These are phyloP conservation scores for Xerocomellus dryophilus DNA, from an alignment of 768 basidiomycete species.

Conservation along the genomic window DNA sequence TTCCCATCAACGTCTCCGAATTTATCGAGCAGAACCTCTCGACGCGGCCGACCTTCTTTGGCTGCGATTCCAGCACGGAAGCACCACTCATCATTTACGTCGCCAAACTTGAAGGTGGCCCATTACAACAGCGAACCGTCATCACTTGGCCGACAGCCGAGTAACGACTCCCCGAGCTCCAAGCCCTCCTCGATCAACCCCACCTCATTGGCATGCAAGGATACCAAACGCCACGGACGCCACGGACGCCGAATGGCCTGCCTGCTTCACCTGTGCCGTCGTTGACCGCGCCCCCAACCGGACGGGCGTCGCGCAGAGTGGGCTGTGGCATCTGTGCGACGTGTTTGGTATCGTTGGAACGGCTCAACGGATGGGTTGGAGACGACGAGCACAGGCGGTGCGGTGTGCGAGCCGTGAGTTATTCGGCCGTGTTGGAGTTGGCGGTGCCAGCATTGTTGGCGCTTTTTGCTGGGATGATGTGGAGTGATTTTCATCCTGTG, in stretches of 20 bases:
- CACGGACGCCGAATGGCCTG: constrained; percentile 37
- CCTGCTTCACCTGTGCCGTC: constrained; percentile 45
- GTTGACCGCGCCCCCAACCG: constrained; percentile 39
- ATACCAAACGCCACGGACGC: constrained; percentile 25
- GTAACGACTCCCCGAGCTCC: constrained; percentile 23
- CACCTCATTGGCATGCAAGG: constrained; percentile 40
- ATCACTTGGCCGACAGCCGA: not conserved
- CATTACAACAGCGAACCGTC: not conserved
- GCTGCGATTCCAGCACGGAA: not conserved
- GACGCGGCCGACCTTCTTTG: not conserved
- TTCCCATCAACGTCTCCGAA: not conserved
- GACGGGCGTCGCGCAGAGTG: constrained; percentile 6
- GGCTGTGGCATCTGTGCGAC: constrained; percentile 18
- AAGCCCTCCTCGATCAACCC: constrained; percentile 42
- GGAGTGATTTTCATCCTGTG: not conserved
- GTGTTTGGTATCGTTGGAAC: constrained; percentile 22
- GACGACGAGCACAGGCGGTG: not conserved
- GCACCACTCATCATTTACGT: not conserved
- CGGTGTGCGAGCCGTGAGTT: not conserved
- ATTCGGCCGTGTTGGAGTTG: not conserved
- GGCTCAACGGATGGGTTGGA: not conserved
- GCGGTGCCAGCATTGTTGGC: not conserved
- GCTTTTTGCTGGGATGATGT: not conserved
- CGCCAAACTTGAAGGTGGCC: not conserved
- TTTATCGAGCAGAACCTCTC: not conserved